phyloP scores from a whole-genome alignment of 129 eudicot species.

The Chrysanthemum makinoi region DNA sequence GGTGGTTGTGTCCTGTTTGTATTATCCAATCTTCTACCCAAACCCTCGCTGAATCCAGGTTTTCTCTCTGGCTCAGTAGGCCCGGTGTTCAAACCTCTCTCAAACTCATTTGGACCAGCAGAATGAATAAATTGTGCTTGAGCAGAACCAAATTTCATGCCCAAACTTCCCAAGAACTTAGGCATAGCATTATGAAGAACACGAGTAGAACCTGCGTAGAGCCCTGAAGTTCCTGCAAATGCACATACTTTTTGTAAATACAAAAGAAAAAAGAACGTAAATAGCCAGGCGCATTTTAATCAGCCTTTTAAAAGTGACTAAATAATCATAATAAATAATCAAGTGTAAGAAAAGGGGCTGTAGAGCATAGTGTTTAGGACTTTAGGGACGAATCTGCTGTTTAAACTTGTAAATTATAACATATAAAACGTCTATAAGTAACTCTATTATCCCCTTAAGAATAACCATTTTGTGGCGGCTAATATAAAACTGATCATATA shows the following conservation, averaged over 20 bases:
- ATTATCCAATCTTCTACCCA: slow-evolving; percentile 18
- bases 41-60: neutral
- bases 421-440: too few species aligned
- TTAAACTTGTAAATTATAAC: too few species aligned
- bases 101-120: slow-evolving; percentile 35
- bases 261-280: neutral
- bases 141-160: neutral
- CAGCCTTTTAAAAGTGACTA: too few species aligned
- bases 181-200: slow-evolving; percentile 21
- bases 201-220: slow-evolving; percentile 11
- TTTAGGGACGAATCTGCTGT: too few species aligned
- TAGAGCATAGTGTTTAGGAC: too few species aligned
- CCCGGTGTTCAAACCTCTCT: slow-evolving; percentile 23
- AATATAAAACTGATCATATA: too few species aligned
- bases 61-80: slow-evolving; percentile 23
- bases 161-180: slow-evolving; percentile 22
- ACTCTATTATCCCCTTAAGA: too few species aligned
- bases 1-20: neutral
- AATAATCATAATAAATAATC: too few species aligned
- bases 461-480: too few species aligned
- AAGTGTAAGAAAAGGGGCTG: too few species aligned
- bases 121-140: slow-evolving; percentile 41
- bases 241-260: neutral
- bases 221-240: slow-evolving; percentile 24
- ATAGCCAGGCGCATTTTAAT: too few species aligned